Conservation (phyloP, 208 protist genomes). For the Porcisia hertigi region DNA sequence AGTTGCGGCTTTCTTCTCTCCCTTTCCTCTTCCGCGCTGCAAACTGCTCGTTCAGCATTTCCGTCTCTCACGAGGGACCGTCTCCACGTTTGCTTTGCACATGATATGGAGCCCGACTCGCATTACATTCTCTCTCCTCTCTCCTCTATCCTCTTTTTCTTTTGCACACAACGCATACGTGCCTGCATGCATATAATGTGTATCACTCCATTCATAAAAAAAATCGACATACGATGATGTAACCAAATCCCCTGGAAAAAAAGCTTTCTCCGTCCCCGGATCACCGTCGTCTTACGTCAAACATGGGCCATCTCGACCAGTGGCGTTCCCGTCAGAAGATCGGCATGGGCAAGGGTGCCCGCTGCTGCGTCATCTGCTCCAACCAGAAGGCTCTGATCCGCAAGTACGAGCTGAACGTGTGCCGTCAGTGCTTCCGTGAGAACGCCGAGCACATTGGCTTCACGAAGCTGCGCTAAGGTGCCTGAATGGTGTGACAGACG, state of each 20-base stretch:
- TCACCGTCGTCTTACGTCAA: conserved; percentile 5
- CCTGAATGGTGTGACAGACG: not conserved
- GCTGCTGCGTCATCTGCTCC: conserved; percentile 91
- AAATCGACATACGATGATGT: not conserved
- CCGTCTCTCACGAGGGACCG: not conserved
- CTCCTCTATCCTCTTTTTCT: not conserved
- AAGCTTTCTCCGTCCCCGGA: not conserved
- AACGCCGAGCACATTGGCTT: conserved; percentile 92
- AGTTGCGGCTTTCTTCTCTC: not conserved
- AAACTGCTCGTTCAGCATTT: not conserved
- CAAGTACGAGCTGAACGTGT: conserved; percentile 95
- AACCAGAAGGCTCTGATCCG: conserved; percentile 94
- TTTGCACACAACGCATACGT: not conserved
- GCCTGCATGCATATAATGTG: conserved; percentile 4
- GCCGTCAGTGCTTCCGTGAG: conserved; percentile 95
- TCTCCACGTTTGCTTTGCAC: not conserved
- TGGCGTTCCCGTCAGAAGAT: conserved; percentile 94
- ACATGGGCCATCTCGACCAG: conserved; percentile 92
- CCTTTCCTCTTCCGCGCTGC: conserved; percentile 10
- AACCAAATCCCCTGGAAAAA: not conserved
- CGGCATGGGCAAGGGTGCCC: conserved; percentile 89
- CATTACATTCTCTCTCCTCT: no score
- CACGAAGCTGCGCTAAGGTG: conserved; percentile 85
- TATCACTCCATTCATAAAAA: not conserved
- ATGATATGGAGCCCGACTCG: not conserved